Evolutionary conservation across 108 stramenopile genomes (phyloP).

Genomic region (Aurantiochytrium sp.): DNA sequence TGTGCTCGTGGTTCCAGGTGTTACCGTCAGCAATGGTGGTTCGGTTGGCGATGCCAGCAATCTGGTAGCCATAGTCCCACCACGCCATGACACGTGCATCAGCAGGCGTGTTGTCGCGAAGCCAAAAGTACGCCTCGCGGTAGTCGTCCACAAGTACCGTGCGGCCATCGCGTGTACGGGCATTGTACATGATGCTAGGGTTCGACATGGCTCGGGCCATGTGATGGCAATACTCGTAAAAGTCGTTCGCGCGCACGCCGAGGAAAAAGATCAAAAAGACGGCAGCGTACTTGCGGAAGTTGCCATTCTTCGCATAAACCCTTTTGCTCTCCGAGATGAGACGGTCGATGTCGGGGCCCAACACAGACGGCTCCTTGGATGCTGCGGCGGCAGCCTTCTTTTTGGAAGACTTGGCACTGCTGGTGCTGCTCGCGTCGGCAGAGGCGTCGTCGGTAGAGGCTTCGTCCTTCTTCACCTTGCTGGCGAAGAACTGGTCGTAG

Average conservation of each 20-base stretch:
- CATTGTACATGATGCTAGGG: conserved; percentile 85
- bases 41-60: conserved; percentile 86
- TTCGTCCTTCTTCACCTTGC: not conserved
- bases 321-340: conserved; percentile 44
- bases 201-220: conserved; percentile 63
- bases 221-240: conserved; percentile 60
- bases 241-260: conserved; percentile 38
- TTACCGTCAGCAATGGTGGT: conserved; percentile 96
- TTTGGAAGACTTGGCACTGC: not conserved
- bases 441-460: not conserved
- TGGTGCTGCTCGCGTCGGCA: not conserved
- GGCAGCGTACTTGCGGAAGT: conserved; percentile 51
- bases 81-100: conserved; percentile 77
- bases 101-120: conserved; percentile 87
- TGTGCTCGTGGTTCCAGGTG: conserved; percentile 98
- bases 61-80: conserved; percentile 58
- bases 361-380: conserved; percentile 30
- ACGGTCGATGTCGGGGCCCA: conserved; percentile 26
- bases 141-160: conserved; percentile 87
- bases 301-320: conserved; percentile 18
- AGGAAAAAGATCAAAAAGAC: conserved; percentile 60
- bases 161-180: conserved; percentile 62
- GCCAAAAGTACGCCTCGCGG: conserved; percentile 97
- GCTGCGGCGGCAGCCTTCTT: not conserved
- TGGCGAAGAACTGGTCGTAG: conserved; percentile 27